Evolutionary conservation across 306 rosid species (phyloP).

Genomic region (Vicia villosa): DNA sequence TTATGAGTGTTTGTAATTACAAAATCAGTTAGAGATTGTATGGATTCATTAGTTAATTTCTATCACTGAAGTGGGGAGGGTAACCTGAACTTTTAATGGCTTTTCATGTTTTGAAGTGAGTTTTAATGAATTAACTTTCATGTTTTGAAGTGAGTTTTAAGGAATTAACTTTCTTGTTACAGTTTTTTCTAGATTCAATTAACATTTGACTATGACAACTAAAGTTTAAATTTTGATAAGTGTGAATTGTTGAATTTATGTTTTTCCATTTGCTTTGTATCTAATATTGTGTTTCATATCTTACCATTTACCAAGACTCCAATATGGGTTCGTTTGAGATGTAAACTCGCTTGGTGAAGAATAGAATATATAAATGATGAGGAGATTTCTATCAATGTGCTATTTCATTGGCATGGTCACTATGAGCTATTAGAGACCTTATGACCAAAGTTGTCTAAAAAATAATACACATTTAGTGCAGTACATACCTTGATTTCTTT

Average conservation of each 20-base stretch:
- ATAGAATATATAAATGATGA: too few species aligned
- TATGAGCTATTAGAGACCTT: slow-evolving; percentile 74
- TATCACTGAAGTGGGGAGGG: too few species aligned
- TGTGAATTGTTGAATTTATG: background rate
- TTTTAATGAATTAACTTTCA: too few species aligned
- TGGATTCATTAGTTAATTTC: too few species aligned
- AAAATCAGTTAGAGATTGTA: too few species aligned
- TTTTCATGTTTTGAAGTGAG: too few species aligned
- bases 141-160: slow-evolving; percentile 70
- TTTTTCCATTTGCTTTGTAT: too few species aligned
- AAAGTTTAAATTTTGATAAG: background rate
- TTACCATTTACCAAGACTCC: slow-evolving; percentile 57
- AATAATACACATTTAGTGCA: slow-evolving; percentile 34
- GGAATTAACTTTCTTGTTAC: background rate
- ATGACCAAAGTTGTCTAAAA: slow-evolving; percentile 40
- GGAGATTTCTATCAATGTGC: slow-evolving; percentile 70
- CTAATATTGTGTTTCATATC: too few species aligned
- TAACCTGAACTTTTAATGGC: too few species aligned
- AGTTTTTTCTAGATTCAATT: background rate
- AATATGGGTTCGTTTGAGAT: slow-evolving; percentile 72
- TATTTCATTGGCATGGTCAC: slow-evolving; percentile 94
- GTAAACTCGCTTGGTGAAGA: too few species aligned
- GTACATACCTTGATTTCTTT: slow-evolving; percentile 15
- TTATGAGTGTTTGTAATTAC: too few species aligned
- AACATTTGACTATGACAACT: background rate